Percentiles rank a stretch among this genome's conserved stretches.
Evolutionary conservation across 2,329 filamentous ascomycete genomes (phyloP).

Genomic region (Alternaria ethzedia): DNA sequence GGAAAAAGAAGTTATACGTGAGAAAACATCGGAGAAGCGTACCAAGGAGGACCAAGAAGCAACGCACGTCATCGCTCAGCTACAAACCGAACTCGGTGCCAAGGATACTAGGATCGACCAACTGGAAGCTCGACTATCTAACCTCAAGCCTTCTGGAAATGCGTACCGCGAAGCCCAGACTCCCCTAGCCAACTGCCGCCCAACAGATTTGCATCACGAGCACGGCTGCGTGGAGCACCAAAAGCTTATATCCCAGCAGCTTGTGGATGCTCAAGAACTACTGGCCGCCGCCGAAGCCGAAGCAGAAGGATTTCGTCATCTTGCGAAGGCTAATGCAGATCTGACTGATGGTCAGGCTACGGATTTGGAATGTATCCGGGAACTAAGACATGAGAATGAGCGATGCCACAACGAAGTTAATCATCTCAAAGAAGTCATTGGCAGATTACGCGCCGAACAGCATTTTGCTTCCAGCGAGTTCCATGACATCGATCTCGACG

Average conservation of each 20-base stretch:
- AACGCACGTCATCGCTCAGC: neutral
- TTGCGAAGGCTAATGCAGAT: neutral
- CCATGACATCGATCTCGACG: neutral
- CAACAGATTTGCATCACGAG: neutral
- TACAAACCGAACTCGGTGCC: neutral
- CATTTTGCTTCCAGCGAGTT: neutral
- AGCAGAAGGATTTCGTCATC: neutral
- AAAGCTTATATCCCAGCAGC: neutral
- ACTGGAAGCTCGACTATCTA: neutral
- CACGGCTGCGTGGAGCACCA: neutral
- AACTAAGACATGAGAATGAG: neutral
- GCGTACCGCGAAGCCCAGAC: neutral
- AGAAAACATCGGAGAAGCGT: neutral
- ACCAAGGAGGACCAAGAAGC: neutral
- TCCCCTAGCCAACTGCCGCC: neutral
- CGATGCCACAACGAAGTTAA: neutral
- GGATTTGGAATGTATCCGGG: neutral
- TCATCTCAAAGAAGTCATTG: neutral
- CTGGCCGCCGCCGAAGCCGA: slow-evolving; percentile 3
- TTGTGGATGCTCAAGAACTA: neutral
- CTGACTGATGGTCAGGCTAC: neutral
- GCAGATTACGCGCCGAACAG: neutral
- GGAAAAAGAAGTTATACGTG: neutral
- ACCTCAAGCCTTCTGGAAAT: neutral
- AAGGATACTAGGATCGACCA: neutral